These are phyloP conservation scores for Flaveria bidentis DNA, from an alignment of 129 eudicot species.

Conservation along the genomic window DNA sequence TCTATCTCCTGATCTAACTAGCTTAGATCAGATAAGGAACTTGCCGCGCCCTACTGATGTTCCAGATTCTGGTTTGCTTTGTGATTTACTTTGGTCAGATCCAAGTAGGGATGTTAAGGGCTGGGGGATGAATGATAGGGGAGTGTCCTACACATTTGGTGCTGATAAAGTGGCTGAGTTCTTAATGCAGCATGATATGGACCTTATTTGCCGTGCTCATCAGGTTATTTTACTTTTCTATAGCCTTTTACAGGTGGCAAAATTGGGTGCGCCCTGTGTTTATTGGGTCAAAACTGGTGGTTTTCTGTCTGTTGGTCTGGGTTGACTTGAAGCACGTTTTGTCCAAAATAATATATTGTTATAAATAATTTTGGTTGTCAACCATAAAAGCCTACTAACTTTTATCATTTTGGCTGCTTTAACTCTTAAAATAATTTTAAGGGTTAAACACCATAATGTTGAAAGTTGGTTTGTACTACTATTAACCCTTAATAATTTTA, in stretches of 20 bases:
- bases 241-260: neutral
- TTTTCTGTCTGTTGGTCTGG: neutral
- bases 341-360: neutral
- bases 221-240: conserved; percentile 43
- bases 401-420: neutral
- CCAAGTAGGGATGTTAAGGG: conserved; percentile 73
- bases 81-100: conserved; percentile 85
- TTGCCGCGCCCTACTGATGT: conserved; percentile 74
- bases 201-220: conserved; percentile 83
- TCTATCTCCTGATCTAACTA: conserved; percentile 70
- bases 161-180: conserved; percentile 74
- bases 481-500: neutral
- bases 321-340: neutral
- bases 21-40: conserved; percentile 66
- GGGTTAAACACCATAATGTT: neutral
- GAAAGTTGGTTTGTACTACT: neutral
- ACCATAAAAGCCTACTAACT: neutral
- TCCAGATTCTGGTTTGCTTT: conserved; percentile 80
- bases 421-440: no score
- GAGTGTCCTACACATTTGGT: conserved; percentile 79
- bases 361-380: neutral
- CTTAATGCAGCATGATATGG: conserved; percentile 80
- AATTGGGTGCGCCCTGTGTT: neutral
- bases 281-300: neutral
- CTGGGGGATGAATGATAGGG: conserved; percentile 86